phyloP scores from a whole-genome alignment of 495 filamentous ascomycete genomes.

The Daldinia grandis region DNA sequence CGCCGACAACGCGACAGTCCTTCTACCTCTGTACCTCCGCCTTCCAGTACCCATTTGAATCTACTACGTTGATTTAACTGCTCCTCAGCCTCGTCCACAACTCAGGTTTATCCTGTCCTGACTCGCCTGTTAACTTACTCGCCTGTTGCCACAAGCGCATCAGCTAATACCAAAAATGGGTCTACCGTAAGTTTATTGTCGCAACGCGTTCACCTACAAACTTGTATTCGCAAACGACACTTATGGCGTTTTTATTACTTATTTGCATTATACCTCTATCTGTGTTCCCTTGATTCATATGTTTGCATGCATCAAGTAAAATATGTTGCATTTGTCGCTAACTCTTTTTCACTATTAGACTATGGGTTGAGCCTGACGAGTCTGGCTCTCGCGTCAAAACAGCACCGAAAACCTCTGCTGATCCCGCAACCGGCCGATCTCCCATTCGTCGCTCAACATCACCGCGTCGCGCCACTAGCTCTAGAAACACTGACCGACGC shows the following conservation, averaged over 20 bases:
- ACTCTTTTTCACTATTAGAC: conserved; percentile 46
- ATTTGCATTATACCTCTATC: neutral
- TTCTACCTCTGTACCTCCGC: neutral
- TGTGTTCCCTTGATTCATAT: neutral
- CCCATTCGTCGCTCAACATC: conserved; percentile 74
- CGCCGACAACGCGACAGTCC: neutral
- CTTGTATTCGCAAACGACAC: neutral
- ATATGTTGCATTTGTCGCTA: conserved; percentile 5
- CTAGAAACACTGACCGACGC: conserved; percentile 2
- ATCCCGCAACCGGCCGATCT: conserved; percentile 69
- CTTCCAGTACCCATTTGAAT: neutral
- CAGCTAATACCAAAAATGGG: conserved; percentile 67
- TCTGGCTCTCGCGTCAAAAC: conserved; percentile 64
- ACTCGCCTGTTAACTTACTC: conserved; percentile 5
- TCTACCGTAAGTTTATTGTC: conserved; percentile 71
- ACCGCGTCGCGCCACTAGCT: conserved; percentile 60
- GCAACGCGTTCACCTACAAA: conserved; percentile 34
- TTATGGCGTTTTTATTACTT: neutral
- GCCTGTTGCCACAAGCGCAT: conserved; percentile 21
- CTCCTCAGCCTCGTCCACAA: neutral
- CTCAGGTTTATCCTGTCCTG: neutral
- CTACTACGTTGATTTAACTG: neutral
- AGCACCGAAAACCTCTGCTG: conserved; percentile 51
- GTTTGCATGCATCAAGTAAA: neutral
- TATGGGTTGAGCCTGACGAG: conserved; percentile 64